Percentiles rank a stretch among this genome's conserved stretches.
Evolutionary conservation across 805 yeast species (phyloP).

Genomic region (Suhomyces sp.): DNA sequence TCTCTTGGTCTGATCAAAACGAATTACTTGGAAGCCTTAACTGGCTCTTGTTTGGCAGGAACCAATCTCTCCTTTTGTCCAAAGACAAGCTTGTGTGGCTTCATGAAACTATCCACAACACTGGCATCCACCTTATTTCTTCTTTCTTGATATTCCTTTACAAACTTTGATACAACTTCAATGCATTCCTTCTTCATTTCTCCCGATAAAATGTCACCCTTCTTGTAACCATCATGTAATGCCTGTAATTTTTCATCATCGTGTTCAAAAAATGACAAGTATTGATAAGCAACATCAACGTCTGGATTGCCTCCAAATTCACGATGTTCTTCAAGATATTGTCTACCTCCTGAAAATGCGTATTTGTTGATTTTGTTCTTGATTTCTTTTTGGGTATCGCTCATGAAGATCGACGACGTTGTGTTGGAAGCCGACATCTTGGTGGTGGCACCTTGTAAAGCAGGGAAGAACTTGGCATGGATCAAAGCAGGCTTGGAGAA

Average conservation of each 20-base stretch:
- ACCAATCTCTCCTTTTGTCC: slow-evolving; percentile 75
- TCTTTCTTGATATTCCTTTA: slow-evolving; percentile 76
- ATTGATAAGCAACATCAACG: slow-evolving; percentile 93
- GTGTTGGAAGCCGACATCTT: slow-evolving; percentile 97
- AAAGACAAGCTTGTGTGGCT: slow-evolving; percentile 75
- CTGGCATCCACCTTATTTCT: slow-evolving; percentile 66
- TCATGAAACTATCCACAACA: slow-evolving; percentile 68
- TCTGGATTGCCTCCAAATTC: slow-evolving; percentile 90
- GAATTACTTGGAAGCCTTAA: slow-evolving; percentile 38
- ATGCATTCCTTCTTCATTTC: slow-evolving; percentile 90
- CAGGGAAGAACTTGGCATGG: slow-evolving; percentile 97
- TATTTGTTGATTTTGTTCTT: slow-evolving; percentile 93
- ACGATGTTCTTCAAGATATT: slow-evolving; percentile 87
- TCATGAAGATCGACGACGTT: slow-evolving; percentile 89
- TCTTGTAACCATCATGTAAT: slow-evolving; percentile 62
- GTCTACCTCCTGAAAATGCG: slow-evolving; percentile 94
- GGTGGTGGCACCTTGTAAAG: slow-evolving; percentile 92
- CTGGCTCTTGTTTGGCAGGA: slow-evolving; percentile 54
- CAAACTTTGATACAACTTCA: slow-evolving; percentile 74
- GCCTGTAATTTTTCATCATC: slow-evolving; percentile 77
- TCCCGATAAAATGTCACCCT: slow-evolving; percentile 85
- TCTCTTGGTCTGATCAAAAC: too few relatives aligned
- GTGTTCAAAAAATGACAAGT: slow-evolving; percentile 81
- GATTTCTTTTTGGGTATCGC: slow-evolving; percentile 88
- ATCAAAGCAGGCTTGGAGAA: slow-evolving; percentile 88